Evolutionary conservation across 1,284 basidiomycete genomes (phyloP).

Genomic region (Fomes fomentarius): DNA sequence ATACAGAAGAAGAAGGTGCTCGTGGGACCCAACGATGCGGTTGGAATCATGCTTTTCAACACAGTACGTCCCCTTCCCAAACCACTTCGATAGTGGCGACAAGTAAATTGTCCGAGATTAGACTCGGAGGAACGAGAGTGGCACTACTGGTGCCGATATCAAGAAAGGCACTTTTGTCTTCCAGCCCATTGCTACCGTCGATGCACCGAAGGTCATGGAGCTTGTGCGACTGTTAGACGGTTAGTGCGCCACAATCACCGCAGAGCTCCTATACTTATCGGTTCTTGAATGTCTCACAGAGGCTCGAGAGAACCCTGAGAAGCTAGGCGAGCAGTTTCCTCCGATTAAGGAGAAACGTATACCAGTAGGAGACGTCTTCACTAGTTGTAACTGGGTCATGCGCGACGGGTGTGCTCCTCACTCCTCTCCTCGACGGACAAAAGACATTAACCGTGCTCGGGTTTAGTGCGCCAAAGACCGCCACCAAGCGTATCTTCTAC

Average conservation of each 20-base stretch:
- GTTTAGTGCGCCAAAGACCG: conserved; percentile 78
- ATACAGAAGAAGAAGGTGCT: conserved; percentile 91
- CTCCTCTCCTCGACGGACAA: background rate
- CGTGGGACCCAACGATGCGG: conserved; percentile 83
- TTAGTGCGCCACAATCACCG: conserved; percentile 35
- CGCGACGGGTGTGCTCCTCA: conserved; percentile 75
- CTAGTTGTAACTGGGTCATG: conserved; percentile 85
- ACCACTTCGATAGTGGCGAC: background rate
- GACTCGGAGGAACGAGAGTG: conserved; percentile 49
- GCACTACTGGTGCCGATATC: conserved; percentile 65
- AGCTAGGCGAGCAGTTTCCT: conserved; percentile 62
- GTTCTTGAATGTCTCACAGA: conserved; percentile 38
- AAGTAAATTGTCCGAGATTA: conserved; percentile 9
- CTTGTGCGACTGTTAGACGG: conserved; percentile 74
- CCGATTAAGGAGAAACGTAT: conserved; percentile 57
- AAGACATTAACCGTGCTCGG: conserved; percentile 2
- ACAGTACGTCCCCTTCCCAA: conserved; percentile 61
- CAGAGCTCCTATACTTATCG: background rate
- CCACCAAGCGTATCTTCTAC: conserved; percentile 89
- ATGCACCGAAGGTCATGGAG: conserved; percentile 79
- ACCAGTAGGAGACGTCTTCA: conserved; percentile 84
- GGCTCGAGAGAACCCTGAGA: conserved; percentile 57
- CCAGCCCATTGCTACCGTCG: conserved; percentile 78
- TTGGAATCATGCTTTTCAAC: conserved; percentile 92
- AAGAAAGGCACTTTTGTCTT: conserved; percentile 79